Evolutionary conservation across 306 rosid species (phyloP).

Genomic region (Notholithocarpus densiflorus): DNA sequence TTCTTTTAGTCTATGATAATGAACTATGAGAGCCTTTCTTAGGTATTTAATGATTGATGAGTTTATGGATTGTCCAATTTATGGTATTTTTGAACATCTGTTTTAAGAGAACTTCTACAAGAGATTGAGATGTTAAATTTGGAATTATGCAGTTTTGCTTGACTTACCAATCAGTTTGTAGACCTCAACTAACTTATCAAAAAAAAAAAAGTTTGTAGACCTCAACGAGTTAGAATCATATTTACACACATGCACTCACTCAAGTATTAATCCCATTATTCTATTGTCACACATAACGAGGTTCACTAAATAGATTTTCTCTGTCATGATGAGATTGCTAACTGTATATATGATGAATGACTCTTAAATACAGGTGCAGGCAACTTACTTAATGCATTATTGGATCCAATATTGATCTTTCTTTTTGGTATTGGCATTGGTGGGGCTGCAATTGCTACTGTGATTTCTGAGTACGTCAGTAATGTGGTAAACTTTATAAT

Average conservation of each 20-base stretch:
- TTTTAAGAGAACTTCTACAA: not conserved
- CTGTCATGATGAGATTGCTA: not conserved
- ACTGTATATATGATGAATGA: conserved; percentile 18
- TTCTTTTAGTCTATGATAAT: too few relatives aligned
- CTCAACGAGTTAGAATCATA: not conserved
- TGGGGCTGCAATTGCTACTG: conserved; percentile 86
- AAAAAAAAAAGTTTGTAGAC: too few relatives aligned
- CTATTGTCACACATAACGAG: not conserved
- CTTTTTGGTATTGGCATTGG: conserved; percentile 60
- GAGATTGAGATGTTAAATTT: not conserved
- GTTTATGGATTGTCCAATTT: not conserved
- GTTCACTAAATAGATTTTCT: not conserved
- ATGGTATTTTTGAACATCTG: not conserved
- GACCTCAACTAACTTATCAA: not conserved
- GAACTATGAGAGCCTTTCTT: not conserved
- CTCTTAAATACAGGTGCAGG: conserved; percentile 63
- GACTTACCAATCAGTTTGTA: not conserved
- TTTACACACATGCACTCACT: not conserved
- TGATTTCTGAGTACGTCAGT: conserved; percentile 90
- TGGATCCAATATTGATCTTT: conserved; percentile 76
- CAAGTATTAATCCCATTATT: not conserved
- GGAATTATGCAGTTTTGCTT: not conserved
- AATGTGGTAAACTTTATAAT: conserved; percentile 77
- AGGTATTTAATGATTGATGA: not conserved
- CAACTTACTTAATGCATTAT: conserved; percentile 64